Conservation (phyloP, 495 filamentous ascomycete genomes). For the Xeromyces bisporus region DNA sequence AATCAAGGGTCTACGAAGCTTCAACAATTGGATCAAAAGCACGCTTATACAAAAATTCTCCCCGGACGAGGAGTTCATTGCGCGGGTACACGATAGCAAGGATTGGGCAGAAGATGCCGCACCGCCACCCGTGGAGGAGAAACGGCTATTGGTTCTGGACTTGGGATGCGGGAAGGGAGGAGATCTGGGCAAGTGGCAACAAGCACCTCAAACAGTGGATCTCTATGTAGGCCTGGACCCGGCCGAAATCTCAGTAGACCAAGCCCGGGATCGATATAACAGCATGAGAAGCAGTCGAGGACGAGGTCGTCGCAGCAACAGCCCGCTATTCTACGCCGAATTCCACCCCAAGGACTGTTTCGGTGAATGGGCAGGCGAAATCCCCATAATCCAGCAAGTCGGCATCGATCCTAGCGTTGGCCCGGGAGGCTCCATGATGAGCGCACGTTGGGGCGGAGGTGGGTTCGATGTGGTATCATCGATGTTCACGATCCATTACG, state of each 20-base stretch:
- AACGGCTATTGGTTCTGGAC: conserved; percentile 65
- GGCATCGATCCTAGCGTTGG: conserved; percentile 59
- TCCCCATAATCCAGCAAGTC: conserved; percentile 63
- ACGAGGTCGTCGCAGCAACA: conserved; percentile 38
- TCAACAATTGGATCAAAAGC: conserved; percentile 99
- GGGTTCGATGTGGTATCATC: conserved; percentile 94
- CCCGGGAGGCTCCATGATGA: conserved; percentile 37
- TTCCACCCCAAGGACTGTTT: conserved; percentile 87
- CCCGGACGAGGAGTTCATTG: conserved; percentile 53
- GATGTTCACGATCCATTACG: conserved; percentile 99
- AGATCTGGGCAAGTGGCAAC: conserved; percentile 88
- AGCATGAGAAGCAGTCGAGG: conserved; percentile 46
- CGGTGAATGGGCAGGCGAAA: conserved; percentile 56
- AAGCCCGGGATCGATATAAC: conserved; percentile 69
- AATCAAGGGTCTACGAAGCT: conserved; percentile 84
- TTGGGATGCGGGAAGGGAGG: conserved; percentile 95
- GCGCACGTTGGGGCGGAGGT: conserved; percentile 46
- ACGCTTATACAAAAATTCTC: conserved; percentile 93
- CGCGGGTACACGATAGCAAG: conserved; percentile 20
- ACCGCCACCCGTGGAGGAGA: conserved; percentile 21
- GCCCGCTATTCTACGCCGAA: conserved; percentile 56
- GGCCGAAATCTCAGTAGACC: conserved; percentile 76
- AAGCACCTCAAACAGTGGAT: conserved; percentile 64
- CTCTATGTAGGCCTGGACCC: conserved; percentile 89
- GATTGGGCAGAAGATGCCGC: conserved; percentile 37